These are phyloP conservation scores for Clavulina sp. DNA, from an alignment of 768 basidiomycete species.

Conservation along the genomic window DNA sequence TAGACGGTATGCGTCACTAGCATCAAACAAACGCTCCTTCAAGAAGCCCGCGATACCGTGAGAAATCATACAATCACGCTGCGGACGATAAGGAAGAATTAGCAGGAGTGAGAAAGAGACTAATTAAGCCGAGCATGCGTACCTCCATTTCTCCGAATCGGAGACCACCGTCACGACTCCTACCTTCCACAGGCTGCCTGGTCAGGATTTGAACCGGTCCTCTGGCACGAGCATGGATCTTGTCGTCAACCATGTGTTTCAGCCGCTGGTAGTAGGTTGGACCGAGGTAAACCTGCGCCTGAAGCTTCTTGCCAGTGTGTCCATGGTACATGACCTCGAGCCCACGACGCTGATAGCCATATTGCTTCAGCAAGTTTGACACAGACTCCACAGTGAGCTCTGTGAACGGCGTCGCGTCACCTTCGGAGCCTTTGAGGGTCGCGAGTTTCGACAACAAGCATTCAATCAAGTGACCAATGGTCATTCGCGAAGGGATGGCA, in stretches of 20 bases:
- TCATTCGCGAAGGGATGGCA: slow-evolving; percentile 99
- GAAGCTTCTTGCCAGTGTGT: slow-evolving; percentile 93
- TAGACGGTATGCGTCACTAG: slow-evolving; percentile 79
- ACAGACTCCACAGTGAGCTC: slow-evolving; percentile 95
- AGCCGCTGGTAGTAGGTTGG: slow-evolving; percentile 98
- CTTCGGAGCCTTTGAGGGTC: slow-evolving; percentile 89
- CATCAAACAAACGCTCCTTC: slow-evolving; percentile 92
- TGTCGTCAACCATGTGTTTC: slow-evolving; percentile 99
- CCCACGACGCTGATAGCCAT: slow-evolving; percentile 93
- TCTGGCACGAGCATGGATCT: slow-evolving; percentile 94
- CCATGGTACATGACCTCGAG: slow-evolving; percentile 98
- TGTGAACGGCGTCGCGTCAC: slow-evolving; percentile 97
- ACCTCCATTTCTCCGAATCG: slow-evolving; percentile 99
- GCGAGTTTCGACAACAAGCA: slow-evolving; percentile 93
- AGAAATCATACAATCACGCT: slow-evolving; percentile 98
- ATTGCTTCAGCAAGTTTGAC: slow-evolving; percentile 73
- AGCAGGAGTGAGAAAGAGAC: background rate
- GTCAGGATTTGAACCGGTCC: slow-evolving; percentile 97
- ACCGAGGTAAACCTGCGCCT: slow-evolving; percentile 95
- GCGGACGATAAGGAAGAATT: background rate
- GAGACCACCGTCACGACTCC: slow-evolving; percentile 94
- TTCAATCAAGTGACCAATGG: slow-evolving; percentile 98
- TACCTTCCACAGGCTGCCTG: slow-evolving; percentile 93
- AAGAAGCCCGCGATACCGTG: slow-evolving; percentile 97
- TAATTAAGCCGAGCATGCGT: slow-evolving; percentile 6